These are phyloP conservation scores for Lecanosticta acicola DNA, from an alignment of 2,329 filamentous ascomycete species.

Conservation along the genomic window DNA sequence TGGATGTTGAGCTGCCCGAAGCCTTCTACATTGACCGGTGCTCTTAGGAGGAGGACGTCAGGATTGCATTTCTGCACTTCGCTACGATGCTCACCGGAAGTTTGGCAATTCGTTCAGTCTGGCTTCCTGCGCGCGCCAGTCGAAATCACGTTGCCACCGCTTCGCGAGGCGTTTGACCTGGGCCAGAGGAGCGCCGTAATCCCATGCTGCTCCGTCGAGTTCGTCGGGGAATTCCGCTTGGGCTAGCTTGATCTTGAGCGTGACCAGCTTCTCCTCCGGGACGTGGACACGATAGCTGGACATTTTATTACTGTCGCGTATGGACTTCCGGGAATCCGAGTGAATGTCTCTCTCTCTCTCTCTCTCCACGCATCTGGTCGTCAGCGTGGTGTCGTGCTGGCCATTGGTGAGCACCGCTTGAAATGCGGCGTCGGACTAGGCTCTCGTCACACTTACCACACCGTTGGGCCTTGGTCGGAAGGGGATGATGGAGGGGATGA, in stretches of 20 bases:
- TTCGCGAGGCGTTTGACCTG: constrained; percentile 56
- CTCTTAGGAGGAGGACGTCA: too few relatives aligned
- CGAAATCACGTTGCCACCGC: constrained; percentile 53
- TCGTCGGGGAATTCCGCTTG: constrained; percentile 37
- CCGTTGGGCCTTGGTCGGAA: neutral
- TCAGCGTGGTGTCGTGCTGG: too few relatives aligned
- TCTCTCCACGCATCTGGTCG: too few relatives aligned
- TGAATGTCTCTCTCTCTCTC: too few relatives aligned
- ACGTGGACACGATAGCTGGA: constrained; percentile 47
- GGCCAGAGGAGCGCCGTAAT: constrained; percentile 54
- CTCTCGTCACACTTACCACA: too few relatives aligned
- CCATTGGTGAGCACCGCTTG: too few relatives aligned
- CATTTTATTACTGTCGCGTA: constrained; percentile 17
- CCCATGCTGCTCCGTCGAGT: constrained; percentile 46
- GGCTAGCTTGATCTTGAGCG: constrained; percentile 52
- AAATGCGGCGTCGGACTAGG: too few relatives aligned
- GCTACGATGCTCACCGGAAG: constrained; percentile 41
- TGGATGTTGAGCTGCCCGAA: constrained; percentile 59
- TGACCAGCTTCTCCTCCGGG: constrained; percentile 48
- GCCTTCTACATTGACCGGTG: constrained; percentile 49
- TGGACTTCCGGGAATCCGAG: neutral
- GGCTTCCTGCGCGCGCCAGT: constrained; percentile 58
- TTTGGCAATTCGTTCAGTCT: constrained; percentile 58
- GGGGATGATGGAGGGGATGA: neutral
- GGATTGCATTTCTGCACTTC: too few relatives aligned